Evolutionary conservation across 2,329 filamentous ascomycete species (phyloP).

Genomic region (Penicillium sp.): DNA sequence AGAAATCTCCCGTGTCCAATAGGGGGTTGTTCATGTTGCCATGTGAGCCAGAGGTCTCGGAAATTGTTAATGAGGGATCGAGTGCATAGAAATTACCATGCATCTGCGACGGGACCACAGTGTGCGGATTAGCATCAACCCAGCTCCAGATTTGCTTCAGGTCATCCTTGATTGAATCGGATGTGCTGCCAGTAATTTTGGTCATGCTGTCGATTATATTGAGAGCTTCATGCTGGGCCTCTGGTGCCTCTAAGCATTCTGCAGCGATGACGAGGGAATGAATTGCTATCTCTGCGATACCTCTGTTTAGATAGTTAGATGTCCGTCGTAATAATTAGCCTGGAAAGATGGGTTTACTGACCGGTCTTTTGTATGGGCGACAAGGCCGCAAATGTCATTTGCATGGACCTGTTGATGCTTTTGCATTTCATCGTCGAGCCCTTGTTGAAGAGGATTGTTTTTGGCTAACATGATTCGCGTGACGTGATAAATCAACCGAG

Average conservation of each 20-base stretch:
- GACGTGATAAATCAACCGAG: conserved; percentile 85
- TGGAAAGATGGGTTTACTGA: conserved; percentile 32
- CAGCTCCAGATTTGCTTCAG: conserved; percentile 79
- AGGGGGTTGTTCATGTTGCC: conserved; percentile 68
- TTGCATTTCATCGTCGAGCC: conserved; percentile 67
- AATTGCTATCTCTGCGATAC: conserved; percentile 76
- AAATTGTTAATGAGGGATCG: conserved; percentile 26
- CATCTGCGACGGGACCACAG: conserved; percentile 20
- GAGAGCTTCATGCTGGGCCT: conserved; percentile 80
- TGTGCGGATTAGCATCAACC: conserved; percentile 46
- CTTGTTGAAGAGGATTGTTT: conserved; percentile 69
- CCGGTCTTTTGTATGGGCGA: conserved; percentile 79
- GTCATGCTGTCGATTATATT: conserved; percentile 74
- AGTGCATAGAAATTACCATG: conserved; percentile 21
- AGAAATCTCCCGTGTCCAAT: conserved; percentile 72
- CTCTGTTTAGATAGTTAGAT: conserved; percentile 42
- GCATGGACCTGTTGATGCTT: conserved; percentile 72
- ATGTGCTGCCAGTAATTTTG: conserved; percentile 75
- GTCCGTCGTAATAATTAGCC: neutral
- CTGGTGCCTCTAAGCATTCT: conserved; percentile 66
- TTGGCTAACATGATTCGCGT: conserved; percentile 79
- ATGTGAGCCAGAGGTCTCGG: conserved; percentile 35
- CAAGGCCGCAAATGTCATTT: conserved; percentile 84
- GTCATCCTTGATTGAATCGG: conserved; percentile 70
- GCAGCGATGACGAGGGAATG: conserved; percentile 78